Percentiles rank a stretch among this genome's conserved stretches.
Conservation (phyloP, 2,329 filamentous ascomycete genomes). For the Sphaerulina populicola region DNA sequence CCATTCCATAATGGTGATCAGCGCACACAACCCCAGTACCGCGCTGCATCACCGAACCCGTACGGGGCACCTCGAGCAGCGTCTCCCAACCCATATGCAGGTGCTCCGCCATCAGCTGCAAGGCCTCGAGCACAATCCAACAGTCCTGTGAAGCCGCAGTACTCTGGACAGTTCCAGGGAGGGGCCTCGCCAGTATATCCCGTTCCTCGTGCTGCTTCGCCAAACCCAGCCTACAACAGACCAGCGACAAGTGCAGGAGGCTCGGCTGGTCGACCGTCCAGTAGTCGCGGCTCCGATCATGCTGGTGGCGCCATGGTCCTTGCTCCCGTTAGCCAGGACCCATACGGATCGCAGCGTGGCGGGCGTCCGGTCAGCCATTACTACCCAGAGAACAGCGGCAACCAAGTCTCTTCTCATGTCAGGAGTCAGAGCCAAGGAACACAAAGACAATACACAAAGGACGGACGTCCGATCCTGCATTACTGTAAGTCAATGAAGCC, state of each 20-base stretch:
- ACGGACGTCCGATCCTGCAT: constrained; percentile 81
- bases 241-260: constrained; percentile 30
- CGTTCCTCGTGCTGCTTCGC: constrained; percentile 34
- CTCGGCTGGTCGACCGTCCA: constrained; percentile 36
- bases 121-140: constrained; percentile 35
- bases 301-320: constrained; percentile 37
- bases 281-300: constrained; percentile 36
- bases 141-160: constrained; percentile 36
- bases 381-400: constrained; percentile 32
- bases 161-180: constrained; percentile 25
- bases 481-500: constrained; percentile 62
- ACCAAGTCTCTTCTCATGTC: constrained; percentile 39
- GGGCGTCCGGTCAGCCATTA: constrained; percentile 40
- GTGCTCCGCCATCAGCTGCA: constrained; percentile 23
- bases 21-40: constrained; percentile 25
- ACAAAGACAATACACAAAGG: constrained; percentile 71
- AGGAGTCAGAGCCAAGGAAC: constrained; percentile 82
- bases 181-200: constrained; percentile 36
- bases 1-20: constrained; percentile 41
- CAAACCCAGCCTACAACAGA: constrained; percentile 34
- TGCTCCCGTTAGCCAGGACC: constrained; percentile 38
- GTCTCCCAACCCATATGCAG: constrained; percentile 44
- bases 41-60: constrained; percentile 54
- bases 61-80: constrained; percentile 39
- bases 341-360: constrained; percentile 36